Evolutionary conservation across 192 early-diverging fungal genomes (phyloP), one percentile per base, ranked within the genome.

Genomic region (Gigaspora rosea): DNA sequence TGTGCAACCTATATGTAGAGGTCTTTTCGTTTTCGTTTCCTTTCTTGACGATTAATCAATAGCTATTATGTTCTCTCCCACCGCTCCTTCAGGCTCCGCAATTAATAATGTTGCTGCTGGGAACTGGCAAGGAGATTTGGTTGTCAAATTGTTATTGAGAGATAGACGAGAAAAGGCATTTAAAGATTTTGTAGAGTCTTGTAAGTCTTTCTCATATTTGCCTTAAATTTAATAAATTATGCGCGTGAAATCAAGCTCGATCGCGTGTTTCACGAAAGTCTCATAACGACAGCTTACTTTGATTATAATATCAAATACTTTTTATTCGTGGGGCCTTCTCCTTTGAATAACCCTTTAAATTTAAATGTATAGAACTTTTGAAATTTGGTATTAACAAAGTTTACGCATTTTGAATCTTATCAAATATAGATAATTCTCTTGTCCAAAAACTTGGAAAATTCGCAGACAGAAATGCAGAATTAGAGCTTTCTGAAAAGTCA

Each of bases 121-220:
- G 5, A 76, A 76, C 33, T 85, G 83, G 80, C 81, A 85, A 57
- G 64, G 72, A 3, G 79, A 85, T 64, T 79, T 87, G 64, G 78
- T 87, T 7, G 66, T 77, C 41, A 83, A 78, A 22, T 78, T 87
- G 41, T 63, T 77, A 18, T 76, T 82, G 32, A 78, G 86, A 57
- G 84, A 87, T 75, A 79, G 76, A 27, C 78, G 82, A 64, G 86
- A 87, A 72, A 80, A 85, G 56, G 79, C 84, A 67, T 85, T 85
- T 65, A 83, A 79, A 18, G 74, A 76, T 46, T 82, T 87, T 79
- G 83, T 87, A 36, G 82, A 87, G 63, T 80, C 84, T 56, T 83
- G 86, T 87, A 85, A 78, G 82, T 79, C 18, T 56, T 56, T 15
- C 52, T 54, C 52, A 56, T 15, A 18, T 56, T 56, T n/a, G 16